These are phyloP conservation scores for Clohesyomyces aquaticus DNA, from an alignment of 495 filamentous ascomycete species.

Conservation along the genomic window DNA sequence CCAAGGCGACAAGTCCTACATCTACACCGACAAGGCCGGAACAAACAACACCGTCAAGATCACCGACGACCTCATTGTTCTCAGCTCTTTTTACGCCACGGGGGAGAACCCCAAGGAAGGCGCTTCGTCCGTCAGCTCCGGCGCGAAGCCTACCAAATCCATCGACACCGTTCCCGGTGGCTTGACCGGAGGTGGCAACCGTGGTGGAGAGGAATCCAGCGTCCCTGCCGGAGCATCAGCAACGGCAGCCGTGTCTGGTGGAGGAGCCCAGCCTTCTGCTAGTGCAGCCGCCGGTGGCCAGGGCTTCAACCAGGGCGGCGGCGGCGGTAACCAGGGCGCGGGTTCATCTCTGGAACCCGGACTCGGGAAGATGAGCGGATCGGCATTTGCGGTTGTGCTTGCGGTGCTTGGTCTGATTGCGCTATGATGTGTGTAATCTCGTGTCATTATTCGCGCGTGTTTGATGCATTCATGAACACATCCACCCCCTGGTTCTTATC, in stretches of 20 bases:
- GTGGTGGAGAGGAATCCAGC: background rate
- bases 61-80: slow-evolving; percentile 73
- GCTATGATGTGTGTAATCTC: slow-evolving; percentile 33
- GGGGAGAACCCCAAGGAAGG: slow-evolving; percentile 54
- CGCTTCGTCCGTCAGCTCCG: slow-evolving; percentile 30
- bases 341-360: slow-evolving; percentile 17
- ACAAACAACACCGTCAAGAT: slow-evolving; percentile 77
- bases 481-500: no score
- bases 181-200: slow-evolving; percentile 37
- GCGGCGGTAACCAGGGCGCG: slow-evolving; percentile 7
- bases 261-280: background rate
- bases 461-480: no score
- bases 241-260: background rate
- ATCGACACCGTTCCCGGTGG: slow-evolving; percentile 48
- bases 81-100: slow-evolving; percentile 76
- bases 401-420: slow-evolving; percentile 38
- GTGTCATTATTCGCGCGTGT: no score
- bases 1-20: slow-evolving; percentile 68
- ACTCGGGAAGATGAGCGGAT: slow-evolving; percentile 28
- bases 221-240: background rate
- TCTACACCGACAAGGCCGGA: slow-evolving; percentile 66
- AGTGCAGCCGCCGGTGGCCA: background rate
- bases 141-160: slow-evolving; percentile 21
- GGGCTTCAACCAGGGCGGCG: slow-evolving; percentile 22
- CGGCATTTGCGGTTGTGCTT: slow-evolving; percentile 31